A percentile compares a stretch with the other conserved stretches of the same genome.
Evolutionary conservation across 345 rosid species (phyloP).

Genomic region (Microcos paniculata): DNA sequence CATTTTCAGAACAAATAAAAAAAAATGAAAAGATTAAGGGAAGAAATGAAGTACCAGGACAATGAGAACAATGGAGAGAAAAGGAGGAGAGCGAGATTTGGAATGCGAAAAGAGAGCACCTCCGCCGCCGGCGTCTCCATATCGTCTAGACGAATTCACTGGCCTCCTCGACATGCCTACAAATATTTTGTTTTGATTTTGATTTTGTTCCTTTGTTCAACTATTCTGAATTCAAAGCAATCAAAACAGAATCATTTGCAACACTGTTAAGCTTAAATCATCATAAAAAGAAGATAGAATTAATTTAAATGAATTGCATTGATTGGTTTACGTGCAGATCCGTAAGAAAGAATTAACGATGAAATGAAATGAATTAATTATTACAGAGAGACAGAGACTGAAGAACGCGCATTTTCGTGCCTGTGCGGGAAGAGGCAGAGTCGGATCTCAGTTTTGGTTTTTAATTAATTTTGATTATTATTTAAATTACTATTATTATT

Average conservation of each 20-base stretch:
- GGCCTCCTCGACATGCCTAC: slow-evolving; percentile 37
- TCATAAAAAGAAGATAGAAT: neutral
- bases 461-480: too few species aligned
- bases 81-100: slow-evolving; percentile 35
- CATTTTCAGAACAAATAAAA: neutral
- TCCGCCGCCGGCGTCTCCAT: slow-evolving; percentile 29
- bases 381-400: slow-evolving; percentile 10
- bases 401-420: slow-evolving; percentile 5
- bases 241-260: neutral
- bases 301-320: neutral
- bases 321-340: neutral
- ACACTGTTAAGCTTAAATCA: neutral
- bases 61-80: slow-evolving; percentile 27
- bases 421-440: neutral
- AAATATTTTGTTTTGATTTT: neutral
- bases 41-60: slow-evolving; percentile 25
- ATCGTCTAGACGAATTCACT: slow-evolving; percentile 30
- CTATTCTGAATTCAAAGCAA: neutral
- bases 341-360: neutral
- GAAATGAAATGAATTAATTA: neutral
- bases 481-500: too few species aligned
- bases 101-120: slow-evolving; percentile 20
- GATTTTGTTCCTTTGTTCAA: neutral
- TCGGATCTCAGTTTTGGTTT: slow-evolving; percentile 10
- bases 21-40: neutral